Evolutionary conservation across 2,329 filamentous ascomycete genomes (phyloP), one percentile per base, ranked within the genome.

Genomic region (Apiospora phragmitis): DNA sequence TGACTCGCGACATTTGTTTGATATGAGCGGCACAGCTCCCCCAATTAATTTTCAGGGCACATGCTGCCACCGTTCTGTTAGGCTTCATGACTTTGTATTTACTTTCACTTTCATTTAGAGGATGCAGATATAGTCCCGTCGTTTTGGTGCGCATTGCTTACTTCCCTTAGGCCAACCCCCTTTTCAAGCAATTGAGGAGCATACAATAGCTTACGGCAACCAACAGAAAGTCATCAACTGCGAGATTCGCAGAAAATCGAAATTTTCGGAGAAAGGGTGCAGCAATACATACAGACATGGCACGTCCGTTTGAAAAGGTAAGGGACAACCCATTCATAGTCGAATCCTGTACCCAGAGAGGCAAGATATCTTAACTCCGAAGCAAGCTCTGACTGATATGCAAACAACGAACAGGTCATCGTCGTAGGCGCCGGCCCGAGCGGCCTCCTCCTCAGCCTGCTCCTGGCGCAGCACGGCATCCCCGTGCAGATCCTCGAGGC

Each of bases 401-500:
- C 67, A 67, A 29, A 4, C n/a, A 45, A 21, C 26, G 8, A 9
- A 9, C 35, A 84, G 83, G 78, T 85, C 62, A 72, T 87, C 32
- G 81, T 87, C 66, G 83, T 86, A 12, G 86, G 85, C 68, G 85
- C 85, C 21, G 86, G 85, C 24, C 86, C 86, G 1, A 83, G 85
- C 0, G 85, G 85, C 24, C 81, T 87, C 1, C 79, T 87, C 9
- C 81, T 85, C n/a, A 83, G 81, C 18, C 81, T 89, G 3, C 82
- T 90, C 2, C 84, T 90, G 8, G 83, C 86, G 26, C 84, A 86
- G 73, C 82, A 86, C 68, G 82, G 83, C 62, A 87, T 90, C 71
- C 79, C 83, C 41, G 85, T 87, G 59, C 85, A 85, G 32, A 81
- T 90, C 29, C 81, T 91, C 69, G 90, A 92, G 74, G 85, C 85